phyloP scores from a whole-genome alignment of 495 filamentous ascomycete species.

The Penicillium salamii region DNA sequence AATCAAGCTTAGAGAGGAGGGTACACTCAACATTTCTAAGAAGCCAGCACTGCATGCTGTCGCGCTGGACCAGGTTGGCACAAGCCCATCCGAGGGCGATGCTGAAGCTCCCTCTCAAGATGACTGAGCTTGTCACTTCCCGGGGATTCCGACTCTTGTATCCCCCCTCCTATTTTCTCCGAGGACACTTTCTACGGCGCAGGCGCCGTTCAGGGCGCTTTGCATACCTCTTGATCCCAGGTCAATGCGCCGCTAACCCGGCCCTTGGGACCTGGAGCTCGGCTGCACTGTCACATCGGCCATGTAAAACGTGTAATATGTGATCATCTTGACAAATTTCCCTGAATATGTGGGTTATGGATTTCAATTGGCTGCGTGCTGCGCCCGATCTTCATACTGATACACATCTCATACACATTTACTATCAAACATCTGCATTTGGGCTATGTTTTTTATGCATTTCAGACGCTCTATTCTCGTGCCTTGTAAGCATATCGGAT shows the following conservation, averaged over 20 bases:
- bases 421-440: slow-evolving; percentile 2
- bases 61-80: slow-evolving; percentile 60
- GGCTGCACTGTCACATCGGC: not conserved
- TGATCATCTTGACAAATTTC: not conserved
- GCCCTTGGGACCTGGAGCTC: not conserved
- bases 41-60: slow-evolving; percentile 79
- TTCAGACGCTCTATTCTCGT: not conserved
- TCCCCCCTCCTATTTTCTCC: slow-evolving; percentile 2
- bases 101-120: slow-evolving; percentile 10
- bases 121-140: slow-evolving; percentile 9
- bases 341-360: not conserved
- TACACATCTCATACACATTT: slow-evolving; percentile 3
- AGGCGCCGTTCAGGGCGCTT: slow-evolving; percentile 18
- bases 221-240: slow-evolving; percentile 2
- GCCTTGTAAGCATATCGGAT: not conserved
- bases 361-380: not conserved
- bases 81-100: slow-evolving; percentile 33
- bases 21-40: slow-evolving; percentile 40
- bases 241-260: not conserved
- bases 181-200: slow-evolving; percentile 10
- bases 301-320: not conserved
- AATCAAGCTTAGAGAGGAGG: slow-evolving; percentile 56
- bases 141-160: not conserved
- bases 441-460: not conserved
- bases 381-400: not conserved